Base-by-base conservation (phyloP, 2,329 filamentous ascomycete species). In the Diaporthe eres region DNA sequence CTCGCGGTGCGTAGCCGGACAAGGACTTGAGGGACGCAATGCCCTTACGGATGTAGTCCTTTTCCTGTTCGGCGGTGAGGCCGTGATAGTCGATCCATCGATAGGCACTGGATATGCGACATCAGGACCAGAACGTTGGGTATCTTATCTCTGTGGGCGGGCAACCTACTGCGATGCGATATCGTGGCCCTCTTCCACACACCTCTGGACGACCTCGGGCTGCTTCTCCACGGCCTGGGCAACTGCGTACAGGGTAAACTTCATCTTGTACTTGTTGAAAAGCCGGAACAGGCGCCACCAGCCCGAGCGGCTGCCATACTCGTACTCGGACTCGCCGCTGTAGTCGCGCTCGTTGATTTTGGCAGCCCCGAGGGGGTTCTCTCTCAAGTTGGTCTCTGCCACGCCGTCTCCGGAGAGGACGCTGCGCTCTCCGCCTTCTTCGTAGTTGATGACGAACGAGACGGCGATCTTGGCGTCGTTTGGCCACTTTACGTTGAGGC, bases 1-100 rank as follows among this genome's bases (percentile, higher is more conserved):
- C 88, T 31, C 83, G 82, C 0, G 88, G 88, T 13, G 85, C 85
- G 74, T 86, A 85, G 1, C 88, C 88, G 5, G 84, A 84, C 12
- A 87, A 81, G 28, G 79, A 77, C 78, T 88, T 86, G 47, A 88
- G 78, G 39, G 82, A 80, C 22, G 83, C 80, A 71, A 88, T 85
- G 31, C 81, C 84, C 77, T 86, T 84, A 51, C 83, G 84, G 76
- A 89, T 86, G 75, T 87, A 86, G 68, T 86, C 82, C 76, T 87
- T 87, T 76, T 89, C 87, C 67, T 85, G 83, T 61, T 89, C 87
- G 8, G 86, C 79, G 0, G 81, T 80, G 44, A 88, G 82, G 73
- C 86, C 82, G 78, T 87, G 85, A 77, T 88, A 86, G 68, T 89
- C 87, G n/a, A 88, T 83, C 88, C 88, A 90, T 22, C 88, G 82